Evolutionary conservation across 1,284 basidiomycete species (phyloP).

Genomic region (Rhodotorula sp.): DNA sequence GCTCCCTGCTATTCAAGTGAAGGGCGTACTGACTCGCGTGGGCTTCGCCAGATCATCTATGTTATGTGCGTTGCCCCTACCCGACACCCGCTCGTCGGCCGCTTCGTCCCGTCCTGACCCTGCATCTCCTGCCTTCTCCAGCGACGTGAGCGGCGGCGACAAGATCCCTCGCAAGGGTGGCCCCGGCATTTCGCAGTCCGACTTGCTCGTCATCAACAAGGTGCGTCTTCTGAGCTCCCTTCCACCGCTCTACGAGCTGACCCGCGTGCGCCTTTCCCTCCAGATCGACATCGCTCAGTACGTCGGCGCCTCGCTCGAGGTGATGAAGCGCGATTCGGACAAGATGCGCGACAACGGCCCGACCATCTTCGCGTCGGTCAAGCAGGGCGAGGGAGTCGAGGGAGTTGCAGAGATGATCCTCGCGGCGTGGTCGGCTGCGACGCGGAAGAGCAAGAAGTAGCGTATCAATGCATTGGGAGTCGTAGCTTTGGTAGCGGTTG

Average conservation of each 20-base stretch:
- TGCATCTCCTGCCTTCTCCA: not conserved
- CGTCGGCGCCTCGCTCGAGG: constrained; percentile 87
- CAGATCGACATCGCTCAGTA: constrained; percentile 89
- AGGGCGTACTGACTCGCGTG: not conserved
- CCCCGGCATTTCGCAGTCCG: constrained; percentile 89
- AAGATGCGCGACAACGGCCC: constrained; percentile 92
- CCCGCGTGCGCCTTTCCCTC: not conserved
- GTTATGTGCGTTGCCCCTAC: constrained; percentile 10
- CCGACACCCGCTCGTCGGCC: not conserved
- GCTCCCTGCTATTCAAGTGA: constrained; percentile 55
- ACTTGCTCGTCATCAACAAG: constrained; percentile 94
- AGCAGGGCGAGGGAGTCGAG: constrained; percentile 73
- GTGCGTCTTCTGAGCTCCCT: constrained; percentile 50
- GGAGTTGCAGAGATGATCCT: constrained; percentile 80
- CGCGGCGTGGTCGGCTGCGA: constrained; percentile 70
- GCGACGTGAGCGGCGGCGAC: constrained; percentile 60
- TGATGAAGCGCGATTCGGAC: constrained; percentile 91
- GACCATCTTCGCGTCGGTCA: constrained; percentile 85
- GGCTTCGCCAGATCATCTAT: constrained; percentile 29
- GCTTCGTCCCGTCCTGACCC: not conserved
- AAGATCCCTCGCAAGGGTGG: constrained; percentile 98
- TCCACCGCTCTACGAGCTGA: not conserved
- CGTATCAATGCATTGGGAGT: not conserved
- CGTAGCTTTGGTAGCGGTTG: too few relatives aligned
- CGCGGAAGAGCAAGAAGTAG: constrained; percentile 20